phyloP scores from a whole-genome alignment of 164 flowering plant species.

The Hamamelis virginiana region DNA sequence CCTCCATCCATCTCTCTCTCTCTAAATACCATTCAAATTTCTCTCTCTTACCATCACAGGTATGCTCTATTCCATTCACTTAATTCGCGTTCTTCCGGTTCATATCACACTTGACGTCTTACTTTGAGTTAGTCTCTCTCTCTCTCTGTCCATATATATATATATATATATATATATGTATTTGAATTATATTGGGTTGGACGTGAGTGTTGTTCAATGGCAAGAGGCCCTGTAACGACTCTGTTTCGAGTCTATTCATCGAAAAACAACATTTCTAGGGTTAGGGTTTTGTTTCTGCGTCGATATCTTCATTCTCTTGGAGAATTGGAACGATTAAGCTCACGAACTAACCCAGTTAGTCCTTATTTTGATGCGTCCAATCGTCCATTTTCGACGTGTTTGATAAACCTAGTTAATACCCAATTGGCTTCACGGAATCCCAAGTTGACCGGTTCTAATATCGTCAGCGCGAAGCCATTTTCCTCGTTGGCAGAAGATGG shows the following conservation, averaged over 20 bases:
- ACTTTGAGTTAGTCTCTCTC: not conserved
- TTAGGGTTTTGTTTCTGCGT: slow-evolving; percentile 16
- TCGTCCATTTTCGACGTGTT: slow-evolving; percentile 18
- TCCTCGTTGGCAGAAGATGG: slow-evolving; percentile 17
- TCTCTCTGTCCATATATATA: no score
- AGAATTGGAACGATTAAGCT: slow-evolving; percentile 6
- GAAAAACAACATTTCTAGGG: slow-evolving; percentile 17
- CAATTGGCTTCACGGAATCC: slow-evolving; percentile 6
- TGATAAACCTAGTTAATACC: not conserved
- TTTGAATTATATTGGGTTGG: not conserved
- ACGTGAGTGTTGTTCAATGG: slow-evolving; percentile 34
- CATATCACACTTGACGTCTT: not conserved
- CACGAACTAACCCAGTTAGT: slow-evolving; percentile 3
- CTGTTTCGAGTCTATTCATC: slow-evolving; percentile 38
- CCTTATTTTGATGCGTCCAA: slow-evolving; percentile 15
- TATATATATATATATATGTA: not conserved
- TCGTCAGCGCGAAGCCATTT: slow-evolving; percentile 19
- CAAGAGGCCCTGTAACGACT: slow-evolving; percentile 37
- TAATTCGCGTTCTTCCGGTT: not conserved
- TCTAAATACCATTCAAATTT: not conserved
- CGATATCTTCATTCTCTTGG: slow-evolving; percentile 20
- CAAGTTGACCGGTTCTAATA: not conserved
- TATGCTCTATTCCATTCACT: not conserved
- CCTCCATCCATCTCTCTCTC: slow-evolving; percentile 12
- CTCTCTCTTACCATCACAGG: slow-evolving; percentile 2